phyloP scores from a whole-genome alignment of 2,329 filamentous ascomycete species.

The Microcyclospora tardicrescens region DNA sequence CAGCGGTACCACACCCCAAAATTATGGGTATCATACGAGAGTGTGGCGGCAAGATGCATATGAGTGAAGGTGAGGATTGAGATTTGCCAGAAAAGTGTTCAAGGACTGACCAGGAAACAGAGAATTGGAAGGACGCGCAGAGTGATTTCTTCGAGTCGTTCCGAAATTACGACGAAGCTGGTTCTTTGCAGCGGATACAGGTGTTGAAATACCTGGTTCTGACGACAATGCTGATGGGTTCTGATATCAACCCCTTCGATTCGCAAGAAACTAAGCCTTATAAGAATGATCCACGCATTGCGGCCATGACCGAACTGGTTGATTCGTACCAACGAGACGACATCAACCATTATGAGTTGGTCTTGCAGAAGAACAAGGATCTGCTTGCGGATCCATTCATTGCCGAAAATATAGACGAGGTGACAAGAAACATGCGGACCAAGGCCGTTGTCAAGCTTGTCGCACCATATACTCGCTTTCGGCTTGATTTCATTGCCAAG shows the following conservation, averaged over 20 bases:
- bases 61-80: constrained; percentile 60
- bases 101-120: constrained; percentile 30
- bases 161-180: constrained; percentile 96
- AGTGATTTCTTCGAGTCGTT: constrained; percentile 98
- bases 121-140: constrained; percentile 96
- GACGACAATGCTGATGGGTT: constrained; percentile 97
- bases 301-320: constrained; percentile 93
- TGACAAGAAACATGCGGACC: constrained; percentile 94
- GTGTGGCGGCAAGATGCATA: constrained; percentile 99
- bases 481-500: constrained; percentile 71
- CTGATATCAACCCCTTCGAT: constrained; percentile 96
- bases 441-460: constrained; percentile 90
- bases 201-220: constrained; percentile 94
- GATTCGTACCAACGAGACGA: constrained; percentile 94
- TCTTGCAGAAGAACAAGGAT: constrained; percentile 76
- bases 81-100: constrained; percentile 4
- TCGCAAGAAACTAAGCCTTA: constrained; percentile 98
- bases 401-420: constrained; percentile 97
- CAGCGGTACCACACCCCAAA: constrained; percentile 95
- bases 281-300: constrained; percentile 85
- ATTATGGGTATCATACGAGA: constrained; percentile 99
- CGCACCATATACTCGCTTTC: constrained; percentile 88
- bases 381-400: constrained; percentile 89
- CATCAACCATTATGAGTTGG: constrained; percentile 79
- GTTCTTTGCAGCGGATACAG: constrained; percentile 88